Evolutionary conservation across 1,284 basidiomycete genomes (phyloP).

Genomic region (Tilletia setariae): DNA sequence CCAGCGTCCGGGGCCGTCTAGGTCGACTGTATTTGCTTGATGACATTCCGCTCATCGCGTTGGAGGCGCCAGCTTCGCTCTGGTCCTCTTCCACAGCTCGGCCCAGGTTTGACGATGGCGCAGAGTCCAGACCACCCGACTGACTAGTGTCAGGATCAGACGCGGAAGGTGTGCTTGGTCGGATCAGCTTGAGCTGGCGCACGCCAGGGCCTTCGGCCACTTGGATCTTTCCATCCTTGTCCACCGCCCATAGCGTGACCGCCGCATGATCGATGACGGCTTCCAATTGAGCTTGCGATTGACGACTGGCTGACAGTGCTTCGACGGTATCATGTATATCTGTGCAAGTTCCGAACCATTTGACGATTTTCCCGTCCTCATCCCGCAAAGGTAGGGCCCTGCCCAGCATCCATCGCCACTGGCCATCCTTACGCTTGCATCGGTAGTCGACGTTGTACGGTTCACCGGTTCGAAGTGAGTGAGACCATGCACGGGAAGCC

Average conservation of each 20-base stretch:
- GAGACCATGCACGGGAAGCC: constrained; percentile 44
- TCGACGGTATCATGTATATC: constrained; percentile 48
- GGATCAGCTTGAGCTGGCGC: constrained; percentile 39
- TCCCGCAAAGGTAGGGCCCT: constrained; percentile 49
- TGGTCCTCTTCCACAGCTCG: constrained; percentile 29
- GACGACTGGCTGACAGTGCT: constrained; percentile 41
- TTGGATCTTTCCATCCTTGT: constrained; percentile 40
- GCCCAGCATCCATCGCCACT: constrained; percentile 50
- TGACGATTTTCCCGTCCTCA: constrained; percentile 41
- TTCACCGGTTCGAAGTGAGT: constrained; percentile 54
- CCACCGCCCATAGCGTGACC: constrained; percentile 49
- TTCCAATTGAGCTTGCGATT: constrained; percentile 42
- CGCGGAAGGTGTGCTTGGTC: constrained; percentile 38
- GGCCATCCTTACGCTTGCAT: constrained; percentile 43
- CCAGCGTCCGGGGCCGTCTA: constrained; percentile 26
- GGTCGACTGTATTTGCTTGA: background rate
- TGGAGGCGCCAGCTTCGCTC: constrained; percentile 31
- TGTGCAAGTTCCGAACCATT: constrained; percentile 54
- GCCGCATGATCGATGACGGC: constrained; percentile 50
- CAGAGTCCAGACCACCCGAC: constrained; percentile 25
- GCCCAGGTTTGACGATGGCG: constrained; percentile 23
- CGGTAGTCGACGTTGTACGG: constrained; percentile 54
- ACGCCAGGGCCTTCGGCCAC: constrained; percentile 49
- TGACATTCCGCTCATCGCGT: constrained; percentile 17
- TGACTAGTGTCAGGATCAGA: constrained; percentile 29